phyloP scores from a whole-genome alignment of 257 asterid species.

The Plantago major region DNA sequence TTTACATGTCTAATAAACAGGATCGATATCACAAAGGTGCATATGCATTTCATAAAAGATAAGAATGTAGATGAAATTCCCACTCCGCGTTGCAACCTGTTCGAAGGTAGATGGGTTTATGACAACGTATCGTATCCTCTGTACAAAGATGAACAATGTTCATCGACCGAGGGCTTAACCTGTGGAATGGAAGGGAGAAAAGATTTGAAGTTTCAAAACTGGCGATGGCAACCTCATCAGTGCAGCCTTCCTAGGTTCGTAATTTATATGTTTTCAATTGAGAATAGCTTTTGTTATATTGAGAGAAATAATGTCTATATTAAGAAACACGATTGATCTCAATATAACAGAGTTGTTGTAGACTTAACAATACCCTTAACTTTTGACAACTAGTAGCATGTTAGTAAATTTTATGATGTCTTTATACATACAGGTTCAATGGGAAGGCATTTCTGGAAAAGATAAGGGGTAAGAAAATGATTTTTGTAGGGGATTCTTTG shows the following conservation, averaged over 20 bases:
- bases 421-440: conserved; percentile 34
- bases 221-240: conserved; percentile 50
- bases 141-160: conserved; percentile 31
- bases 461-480: conserved; percentile 42
- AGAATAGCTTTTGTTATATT: no score
- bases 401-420: no score
- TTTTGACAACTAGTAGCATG: no score
- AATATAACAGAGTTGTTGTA: no score
- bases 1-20: no score
- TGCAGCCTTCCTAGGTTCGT: conserved; percentile 41
- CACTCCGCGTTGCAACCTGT: conserved; percentile 24
- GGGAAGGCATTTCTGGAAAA: conserved; percentile 36
- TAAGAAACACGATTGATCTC: no score
- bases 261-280: no score
- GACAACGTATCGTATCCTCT: conserved; percentile 31
- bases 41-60: no score
- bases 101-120: conserved; percentile 32
- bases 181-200: conserved; percentile 34
- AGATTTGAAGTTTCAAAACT: conserved; percentile 31
- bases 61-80: no score
- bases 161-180: conserved; percentile 34
- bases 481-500: conserved; percentile 53
- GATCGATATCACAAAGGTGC: no score
- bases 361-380: no score
- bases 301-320: no score